Evolutionary conservation across 345 rosid species (phyloP).

Genomic region (Turritis glabra): DNA sequence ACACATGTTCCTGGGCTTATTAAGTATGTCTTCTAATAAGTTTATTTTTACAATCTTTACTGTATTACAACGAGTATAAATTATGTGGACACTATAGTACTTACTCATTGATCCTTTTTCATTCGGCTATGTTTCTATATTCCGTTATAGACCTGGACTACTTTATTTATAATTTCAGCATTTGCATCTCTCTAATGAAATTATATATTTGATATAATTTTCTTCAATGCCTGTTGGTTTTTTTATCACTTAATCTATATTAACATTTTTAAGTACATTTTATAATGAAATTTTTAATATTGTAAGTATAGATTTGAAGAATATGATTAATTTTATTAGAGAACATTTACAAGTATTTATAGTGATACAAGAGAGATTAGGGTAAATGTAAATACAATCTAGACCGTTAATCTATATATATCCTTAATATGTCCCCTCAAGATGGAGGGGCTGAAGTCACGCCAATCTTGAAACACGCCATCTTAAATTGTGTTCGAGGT

Average conservation of each 20-base stretch:
- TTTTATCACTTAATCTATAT: neutral
- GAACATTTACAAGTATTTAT: too few relatives aligned
- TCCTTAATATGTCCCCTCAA: too few relatives aligned
- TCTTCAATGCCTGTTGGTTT: neutral
- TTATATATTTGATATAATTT: neutral
- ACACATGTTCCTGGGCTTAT: constrained; percentile 54
- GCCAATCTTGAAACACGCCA: too few relatives aligned
- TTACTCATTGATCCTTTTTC: neutral
- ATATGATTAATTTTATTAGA: too few relatives aligned
- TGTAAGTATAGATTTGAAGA: too few relatives aligned
- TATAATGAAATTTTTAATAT: too few relatives aligned
- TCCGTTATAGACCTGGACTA: neutral
- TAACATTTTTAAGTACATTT: too few relatives aligned
- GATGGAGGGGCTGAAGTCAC: too few relatives aligned
- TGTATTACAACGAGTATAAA: neutral
- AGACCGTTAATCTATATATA: too few relatives aligned
- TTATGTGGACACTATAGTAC: neutral
- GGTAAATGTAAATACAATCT: too few relatives aligned
- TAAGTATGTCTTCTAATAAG: constrained; percentile 31
- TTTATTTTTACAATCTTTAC: neutral
- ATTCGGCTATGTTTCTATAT: neutral
- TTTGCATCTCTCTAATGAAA: neutral
- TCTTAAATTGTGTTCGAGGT: too few relatives aligned
- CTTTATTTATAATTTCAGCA: neutral
- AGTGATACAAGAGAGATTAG: too few relatives aligned